Percentiles rank a stretch among this genome's conserved stretches.
These are phyloP conservation scores for Colletotrichum tamarilloi DNA, from an alignment of 2,329 filamentous ascomycete genomes.

Conservation along the genomic window DNA sequence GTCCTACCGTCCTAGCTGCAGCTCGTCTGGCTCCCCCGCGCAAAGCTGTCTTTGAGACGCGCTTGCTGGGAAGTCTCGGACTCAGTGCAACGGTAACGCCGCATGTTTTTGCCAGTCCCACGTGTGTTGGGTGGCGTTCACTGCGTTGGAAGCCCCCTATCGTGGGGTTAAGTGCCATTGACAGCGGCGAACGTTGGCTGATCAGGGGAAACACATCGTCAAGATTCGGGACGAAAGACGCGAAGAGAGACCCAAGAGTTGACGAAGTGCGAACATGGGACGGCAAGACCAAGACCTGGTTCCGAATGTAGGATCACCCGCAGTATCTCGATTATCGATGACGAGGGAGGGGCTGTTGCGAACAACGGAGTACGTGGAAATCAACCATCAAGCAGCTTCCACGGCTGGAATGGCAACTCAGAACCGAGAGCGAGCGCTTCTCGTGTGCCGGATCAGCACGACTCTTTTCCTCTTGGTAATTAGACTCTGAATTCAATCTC, in stretches of 20 bases:
- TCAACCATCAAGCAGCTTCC: not conserved
- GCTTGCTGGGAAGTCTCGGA: not conserved
- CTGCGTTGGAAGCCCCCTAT: constrained; percentile 1
- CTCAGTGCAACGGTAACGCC: constrained; percentile 6
- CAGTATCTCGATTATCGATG: constrained; percentile 15
- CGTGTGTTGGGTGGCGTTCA: not conserved
- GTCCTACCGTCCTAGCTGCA: not conserved
- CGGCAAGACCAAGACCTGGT: not conserved
- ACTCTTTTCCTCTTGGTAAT: not conserved
- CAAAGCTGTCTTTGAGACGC: constrained; percentile 1
- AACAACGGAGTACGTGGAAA: not conserved
- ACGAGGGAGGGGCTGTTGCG: not conserved
- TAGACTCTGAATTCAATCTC: not conserved
- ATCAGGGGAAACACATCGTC: not conserved
- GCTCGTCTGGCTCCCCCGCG: constrained; percentile 6
- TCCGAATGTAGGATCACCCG: not conserved
- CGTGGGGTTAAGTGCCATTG: not conserved
- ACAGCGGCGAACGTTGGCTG: not conserved
- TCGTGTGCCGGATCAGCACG: not conserved
- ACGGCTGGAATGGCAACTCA: not conserved
- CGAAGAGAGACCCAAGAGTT: not conserved
- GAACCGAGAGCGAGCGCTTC: constrained; percentile 8
- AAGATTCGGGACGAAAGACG: not conserved
- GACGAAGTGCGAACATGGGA: not conserved
- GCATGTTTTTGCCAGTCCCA: not conserved